Evolutionary conservation across 306 rosid species (phyloP), one percentile per base, ranked within the genome.

Genomic region (Clitoria ternatea): DNA sequence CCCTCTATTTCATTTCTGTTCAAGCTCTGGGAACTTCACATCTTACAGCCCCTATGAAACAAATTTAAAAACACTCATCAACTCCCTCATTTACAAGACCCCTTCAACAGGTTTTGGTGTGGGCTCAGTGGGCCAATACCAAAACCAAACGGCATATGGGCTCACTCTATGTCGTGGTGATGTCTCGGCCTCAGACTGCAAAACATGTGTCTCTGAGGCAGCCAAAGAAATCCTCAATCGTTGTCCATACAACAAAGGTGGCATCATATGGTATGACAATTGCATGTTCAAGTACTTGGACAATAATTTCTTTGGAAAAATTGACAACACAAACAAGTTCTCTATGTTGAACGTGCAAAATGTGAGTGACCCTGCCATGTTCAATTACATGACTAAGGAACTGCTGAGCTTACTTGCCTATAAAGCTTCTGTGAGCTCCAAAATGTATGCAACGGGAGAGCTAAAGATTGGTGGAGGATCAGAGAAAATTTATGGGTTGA

Each of bases 1-100:
- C 17, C 77, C 86, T 26, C 86, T 88, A 8, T 26, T 40, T 61
- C 79, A 81, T 47, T 27, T 81, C 35, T 88, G 90, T 44, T 85
- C 83, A 52, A 79, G 19, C 61, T 64, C 42, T 4, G 65, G 66
- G 56, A 85, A 81, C 61, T 85, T 53, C 83, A 72, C 90, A 20
- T 12, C 83, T 37, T 0, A 49, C 27, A 66, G 62, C 24, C 56
- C 76, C 5, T 81, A 30, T 9, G 73, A 65, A 30, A 29, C 71
- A 13, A 76, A 76, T 39, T 54, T 43, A 37, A 66, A 74, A 61
- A 4, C 0, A 0, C 66, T 72, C 35, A 24, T 56, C 0, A 36
- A 39, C 36, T 26, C 50, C 1, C 72, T 80, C 0, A 36, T 30
- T 17, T 68, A 61, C 77, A 66, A 64, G 33, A 80, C 77, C 8